Conservation (phyloP, 2,329 filamentous ascomycete genomes). For the Ophiostoma himal-ulmi region DNA sequence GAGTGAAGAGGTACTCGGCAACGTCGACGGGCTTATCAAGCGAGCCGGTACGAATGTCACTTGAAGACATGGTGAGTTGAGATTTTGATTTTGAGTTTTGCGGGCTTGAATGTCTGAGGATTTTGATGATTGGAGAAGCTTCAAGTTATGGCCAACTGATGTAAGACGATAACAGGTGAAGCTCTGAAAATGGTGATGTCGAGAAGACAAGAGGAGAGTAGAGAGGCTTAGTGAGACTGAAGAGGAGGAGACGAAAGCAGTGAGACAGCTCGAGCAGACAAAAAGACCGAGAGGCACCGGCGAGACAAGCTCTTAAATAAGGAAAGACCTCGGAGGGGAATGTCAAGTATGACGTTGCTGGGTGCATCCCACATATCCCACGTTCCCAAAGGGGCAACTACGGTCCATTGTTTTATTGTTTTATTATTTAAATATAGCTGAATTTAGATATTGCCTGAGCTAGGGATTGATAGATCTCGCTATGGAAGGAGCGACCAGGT, state of each 20-base stretch:
- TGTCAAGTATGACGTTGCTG: slow-evolving; percentile 18
- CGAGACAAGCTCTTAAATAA: background rate
- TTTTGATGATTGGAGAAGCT: background rate
- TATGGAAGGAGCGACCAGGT: background rate
- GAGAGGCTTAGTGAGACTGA: background rate
- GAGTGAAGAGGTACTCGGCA: slow-evolving; percentile 47
- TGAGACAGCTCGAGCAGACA: background rate
- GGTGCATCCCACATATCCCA: slow-evolving; percentile 9
- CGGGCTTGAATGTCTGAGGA: background rate
- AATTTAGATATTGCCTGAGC: background rate
- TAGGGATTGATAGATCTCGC: background rate
- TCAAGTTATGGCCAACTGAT: background rate
- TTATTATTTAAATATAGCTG: background rate
- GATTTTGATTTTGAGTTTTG: background rate
- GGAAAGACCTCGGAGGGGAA: slow-evolving; percentile 11
- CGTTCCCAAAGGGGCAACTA: slow-evolving; percentile 10
- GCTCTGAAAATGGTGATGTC: background rate
- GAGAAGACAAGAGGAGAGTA: background rate
- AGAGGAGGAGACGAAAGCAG: background rate
- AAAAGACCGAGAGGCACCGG: background rate
- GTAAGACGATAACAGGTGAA: background rate
- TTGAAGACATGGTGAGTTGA: slow-evolving; percentile 20
- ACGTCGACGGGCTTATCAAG: slow-evolving; percentile 43
- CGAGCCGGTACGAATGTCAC: slow-evolving; percentile 26
- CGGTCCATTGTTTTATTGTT: background rate